Conservation (phyloP, 1,139 yeast species). For the Blastobotrys raffinosifermentans region DNA sequence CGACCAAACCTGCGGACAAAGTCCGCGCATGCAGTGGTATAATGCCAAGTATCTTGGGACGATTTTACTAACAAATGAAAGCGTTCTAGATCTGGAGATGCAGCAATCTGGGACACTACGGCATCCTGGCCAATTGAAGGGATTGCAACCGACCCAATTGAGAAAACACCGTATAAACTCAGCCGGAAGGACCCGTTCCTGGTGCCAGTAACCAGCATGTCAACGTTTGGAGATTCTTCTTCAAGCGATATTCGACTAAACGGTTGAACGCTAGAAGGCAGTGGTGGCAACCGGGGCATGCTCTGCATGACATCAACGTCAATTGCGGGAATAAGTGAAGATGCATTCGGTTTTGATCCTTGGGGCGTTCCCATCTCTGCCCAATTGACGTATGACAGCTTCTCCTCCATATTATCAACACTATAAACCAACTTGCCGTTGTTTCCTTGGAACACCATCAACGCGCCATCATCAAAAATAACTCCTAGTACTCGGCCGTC, state of each 20-base stretch:
- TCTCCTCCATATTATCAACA: constrained; percentile 2
- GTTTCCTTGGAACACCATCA: constrained; percentile 46
- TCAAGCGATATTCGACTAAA: constrained; percentile 14
- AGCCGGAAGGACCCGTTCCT: constrained; percentile 19
- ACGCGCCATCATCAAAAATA: constrained; percentile 41
- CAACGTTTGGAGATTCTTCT: constrained; percentile 14
- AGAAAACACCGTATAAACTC: constrained; percentile 25
- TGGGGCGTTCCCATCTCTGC: neutral
- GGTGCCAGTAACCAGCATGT: constrained; percentile 21
- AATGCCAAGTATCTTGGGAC: neutral
- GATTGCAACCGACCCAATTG: constrained; percentile 18
- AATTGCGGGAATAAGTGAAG: constrained; percentile 5
- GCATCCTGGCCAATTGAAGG: constrained; percentile 2
- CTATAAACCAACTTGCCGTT: constrained; percentile 35
- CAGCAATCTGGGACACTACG: neutral
- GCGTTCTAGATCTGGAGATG: neutral
- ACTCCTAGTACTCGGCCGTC: constrained; percentile 41
- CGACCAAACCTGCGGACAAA: constrained; percentile 22
- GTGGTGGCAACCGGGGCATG: constrained; percentile 36
- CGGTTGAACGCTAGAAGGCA: constrained; percentile 22
- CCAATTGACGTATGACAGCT: neutral
- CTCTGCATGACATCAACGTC: constrained; percentile 28
- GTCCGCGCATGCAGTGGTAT: neutral
- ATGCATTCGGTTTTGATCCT: neutral
- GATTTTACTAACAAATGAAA: neutral